Base-by-base conservation (phyloP, 1,139 yeast species). In the Casaregolazyma suthepensis region DNA sequence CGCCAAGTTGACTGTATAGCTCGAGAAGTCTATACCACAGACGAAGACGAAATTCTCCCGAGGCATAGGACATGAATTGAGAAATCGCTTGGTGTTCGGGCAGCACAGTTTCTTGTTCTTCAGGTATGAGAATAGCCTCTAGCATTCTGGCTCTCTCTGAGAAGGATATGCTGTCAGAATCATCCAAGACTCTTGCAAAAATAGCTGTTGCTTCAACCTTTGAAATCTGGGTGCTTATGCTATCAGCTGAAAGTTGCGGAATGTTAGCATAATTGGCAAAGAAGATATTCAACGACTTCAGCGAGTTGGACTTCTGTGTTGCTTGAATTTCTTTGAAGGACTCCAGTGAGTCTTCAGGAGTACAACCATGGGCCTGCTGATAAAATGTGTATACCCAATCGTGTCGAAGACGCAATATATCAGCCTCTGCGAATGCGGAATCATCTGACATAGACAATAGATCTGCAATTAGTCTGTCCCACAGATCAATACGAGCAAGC, bases 21-120 rank as follows among this genome's bases (percentile, higher is more conserved):
- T 79, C 81, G 45, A 88, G 75, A 17, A 93, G 71, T 22, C 87
- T 75, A 47, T 81, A 80, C 97, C 98, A 91, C 2, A 93, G 71
- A 54, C 82, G 82, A 42, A 89, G 71, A 54, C 79, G 81, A 68
- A 90, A 77, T 42, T 82, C 85, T 19, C 85, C 73, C 0, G 93
- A 80, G 0, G 96, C 82, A 13, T 73, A 73, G 1, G 73, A 71
- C 19, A 93, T 73, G 61, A 89, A 89, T 17, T 71, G 67, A 23
- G 76, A 73, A 65, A 88, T 82, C 3, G 89, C 81, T 2, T 63
- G 58, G 40, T 77, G 73, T 44, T 77, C 78, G 0, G 65, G 60
- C 1, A 67, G 55, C 23, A 54, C 48, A 49, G 50, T 40, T 19
- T 55, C 55, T 51, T 50, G 51, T 40, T 58, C 61, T 3, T 66